Evolutionary conservation across 306 rosid genomes (phyloP).

Genomic region (Amphicarpaea edgeworthii): DNA sequence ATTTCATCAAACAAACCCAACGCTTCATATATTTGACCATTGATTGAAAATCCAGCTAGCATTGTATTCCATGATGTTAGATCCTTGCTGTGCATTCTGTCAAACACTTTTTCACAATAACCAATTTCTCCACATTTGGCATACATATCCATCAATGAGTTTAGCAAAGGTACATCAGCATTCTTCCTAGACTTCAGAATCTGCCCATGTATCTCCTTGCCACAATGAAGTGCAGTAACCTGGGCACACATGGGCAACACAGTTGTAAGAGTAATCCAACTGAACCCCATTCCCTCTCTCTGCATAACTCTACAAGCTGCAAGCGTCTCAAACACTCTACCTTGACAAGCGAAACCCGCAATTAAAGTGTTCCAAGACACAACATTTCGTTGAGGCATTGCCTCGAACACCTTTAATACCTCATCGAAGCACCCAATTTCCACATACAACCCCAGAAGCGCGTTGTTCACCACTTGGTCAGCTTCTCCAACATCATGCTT

Average conservation of each 20-base stretch:
- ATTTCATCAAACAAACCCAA: slow-evolving; percentile 54
- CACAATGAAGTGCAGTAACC: slow-evolving; percentile 58
- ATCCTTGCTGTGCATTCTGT: slow-evolving; percentile 53
- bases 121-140: slow-evolving; percentile 69
- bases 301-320: slow-evolving; percentile 63
- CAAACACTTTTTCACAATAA: slow-evolving; percentile 59
- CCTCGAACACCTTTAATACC: slow-evolving; percentile 59
- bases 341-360: slow-evolving; percentile 50
- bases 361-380: slow-evolving; percentile 73
- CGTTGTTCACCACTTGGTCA: slow-evolving; percentile 73
- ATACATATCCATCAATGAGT: slow-evolving; percentile 71
- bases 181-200: slow-evolving; percentile 59
- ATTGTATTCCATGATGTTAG: slow-evolving; percentile 71
- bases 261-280: slow-evolving; percentile 68
- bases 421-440: slow-evolving; percentile 53
- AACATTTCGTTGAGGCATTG: slow-evolving; percentile 65
- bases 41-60: slow-evolving; percentile 60
- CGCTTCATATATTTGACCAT: slow-evolving; percentile 59
- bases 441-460: slow-evolving; percentile 53
- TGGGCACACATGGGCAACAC: slow-evolving; percentile 55
- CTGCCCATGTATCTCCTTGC: slow-evolving; percentile 73
- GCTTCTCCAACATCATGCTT: slow-evolving; percentile 53
- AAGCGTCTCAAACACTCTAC: slow-evolving; percentile 46
- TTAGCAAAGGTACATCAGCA: slow-evolving; percentile 56
- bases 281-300: slow-evolving; percentile 56